phyloP scores from a whole-genome alignment of 768 basidiomycete genomes.

The Boletellus ananas region DNA sequence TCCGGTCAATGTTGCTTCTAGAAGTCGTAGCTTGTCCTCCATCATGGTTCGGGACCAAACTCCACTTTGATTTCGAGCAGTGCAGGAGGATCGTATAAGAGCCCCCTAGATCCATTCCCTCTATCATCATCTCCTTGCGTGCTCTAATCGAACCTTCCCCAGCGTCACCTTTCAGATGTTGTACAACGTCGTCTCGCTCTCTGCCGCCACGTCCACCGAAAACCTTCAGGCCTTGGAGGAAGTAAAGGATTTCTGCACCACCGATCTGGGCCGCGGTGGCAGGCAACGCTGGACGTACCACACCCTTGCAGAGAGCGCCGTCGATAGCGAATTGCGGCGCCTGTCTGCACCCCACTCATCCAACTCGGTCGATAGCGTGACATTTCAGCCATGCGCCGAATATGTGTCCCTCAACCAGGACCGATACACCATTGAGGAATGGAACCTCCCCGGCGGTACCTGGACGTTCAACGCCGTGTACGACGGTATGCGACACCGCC shows the following conservation, averaged over 20 bases:
- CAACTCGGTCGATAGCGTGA: constrained; percentile 36
- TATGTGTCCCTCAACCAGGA: constrained; percentile 40
- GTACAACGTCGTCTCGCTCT: constrained; percentile 40
- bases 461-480: constrained; percentile 47
- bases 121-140: constrained; percentile 16
- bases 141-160: background rate
- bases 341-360: constrained; percentile 35
- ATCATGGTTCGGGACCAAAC: constrained; percentile 6
- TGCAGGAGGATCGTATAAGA: constrained; percentile 22
- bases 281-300: constrained; percentile 53
- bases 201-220: constrained; percentile 44
- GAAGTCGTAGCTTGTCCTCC: constrained; percentile 16
- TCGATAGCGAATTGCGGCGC: constrained; percentile 39
- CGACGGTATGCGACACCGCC: constrained; percentile 35
- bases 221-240: constrained; percentile 49
- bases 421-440: constrained; percentile 38
- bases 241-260: constrained; percentile 48
- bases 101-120: background rate
- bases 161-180: constrained; percentile 15
- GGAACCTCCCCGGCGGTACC: constrained; percentile 37
- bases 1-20: constrained; percentile 13
- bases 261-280: constrained; percentile 52
- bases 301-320: constrained; percentile 37
- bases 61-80: constrained; percentile 16
- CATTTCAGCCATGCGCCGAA: constrained; percentile 41